phyloP scores from a whole-genome alignment of 164 flowering plant genomes.

The Amborella trichopoda region DNA sequence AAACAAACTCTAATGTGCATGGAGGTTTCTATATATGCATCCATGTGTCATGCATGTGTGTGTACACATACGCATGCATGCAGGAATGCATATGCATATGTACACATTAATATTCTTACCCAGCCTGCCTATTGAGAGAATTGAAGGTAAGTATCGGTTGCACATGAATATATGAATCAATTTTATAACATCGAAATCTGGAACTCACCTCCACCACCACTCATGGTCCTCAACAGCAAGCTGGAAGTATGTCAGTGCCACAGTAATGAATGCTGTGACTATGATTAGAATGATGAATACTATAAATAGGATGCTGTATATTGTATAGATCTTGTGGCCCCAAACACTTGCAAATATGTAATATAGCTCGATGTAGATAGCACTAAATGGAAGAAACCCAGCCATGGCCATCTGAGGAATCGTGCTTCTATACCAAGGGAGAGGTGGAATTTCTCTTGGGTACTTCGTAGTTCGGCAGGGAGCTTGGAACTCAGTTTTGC shows the following conservation, averaged over 20 bases:
- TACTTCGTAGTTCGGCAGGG: constrained; percentile 24
- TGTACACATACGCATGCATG: too few relatives aligned
- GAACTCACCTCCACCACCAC: constrained; percentile 25
- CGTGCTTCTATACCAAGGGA: constrained; percentile 24
- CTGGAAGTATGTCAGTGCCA: constrained; percentile 23
- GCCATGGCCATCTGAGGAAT: constrained; percentile 28
- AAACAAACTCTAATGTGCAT: too few relatives aligned
- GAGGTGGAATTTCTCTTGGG: constrained; percentile 23
- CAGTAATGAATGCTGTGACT: constrained; percentile 22
- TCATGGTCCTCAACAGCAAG: constrained; percentile 26
- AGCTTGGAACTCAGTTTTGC: constrained; percentile 22
- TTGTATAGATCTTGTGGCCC: constrained; percentile 23
- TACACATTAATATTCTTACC: too few relatives aligned
- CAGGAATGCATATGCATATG: too few relatives aligned
- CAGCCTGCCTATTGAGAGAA: too few relatives aligned
- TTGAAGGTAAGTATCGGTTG: too few relatives aligned
- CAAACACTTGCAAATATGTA: constrained; percentile 26
- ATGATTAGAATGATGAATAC: constrained; percentile 23
- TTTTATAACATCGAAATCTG: too few relatives aligned
- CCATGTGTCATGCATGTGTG: too few relatives aligned
- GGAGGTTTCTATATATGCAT: too few relatives aligned
- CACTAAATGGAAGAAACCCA: constrained; percentile 23
- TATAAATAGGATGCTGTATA: constrained; percentile 20
- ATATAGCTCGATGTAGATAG: constrained; percentile 23
- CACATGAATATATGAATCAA: too few relatives aligned